A percentile compares a stretch with the other conserved stretches of the same genome.
phyloP scores from a whole-genome alignment of 331 rosid species.

The Malus hybrid region DNA sequence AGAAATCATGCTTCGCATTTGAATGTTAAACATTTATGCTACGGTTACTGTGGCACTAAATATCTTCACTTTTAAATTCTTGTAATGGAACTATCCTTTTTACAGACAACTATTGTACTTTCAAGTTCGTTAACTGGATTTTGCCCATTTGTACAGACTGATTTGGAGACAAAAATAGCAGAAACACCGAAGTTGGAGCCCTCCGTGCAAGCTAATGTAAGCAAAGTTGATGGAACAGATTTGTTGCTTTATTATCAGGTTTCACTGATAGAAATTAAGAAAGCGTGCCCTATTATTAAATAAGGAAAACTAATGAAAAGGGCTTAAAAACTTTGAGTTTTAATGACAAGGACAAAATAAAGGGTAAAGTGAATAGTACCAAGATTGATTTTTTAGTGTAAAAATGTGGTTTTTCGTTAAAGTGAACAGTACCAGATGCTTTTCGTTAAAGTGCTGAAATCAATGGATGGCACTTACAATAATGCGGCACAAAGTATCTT shows the following conservation, averaged over 20 bases:
- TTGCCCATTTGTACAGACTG: conserved; percentile 10
- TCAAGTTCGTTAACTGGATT: background rate
- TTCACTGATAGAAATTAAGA: conserved; percentile 30
- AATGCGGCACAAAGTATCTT: background rate
- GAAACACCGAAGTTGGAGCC: conserved; percentile 8
- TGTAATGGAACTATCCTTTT: background rate
- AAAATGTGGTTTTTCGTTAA: too few species aligned
- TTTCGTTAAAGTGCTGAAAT: conserved; percentile 29
- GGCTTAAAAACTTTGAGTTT: too few species aligned
- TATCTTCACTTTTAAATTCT: background rate
- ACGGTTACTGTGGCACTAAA: background rate
- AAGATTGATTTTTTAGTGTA: too few species aligned
- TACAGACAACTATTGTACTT: background rate
- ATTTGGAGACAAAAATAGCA: conserved; percentile 11
- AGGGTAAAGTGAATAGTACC: too few species aligned
- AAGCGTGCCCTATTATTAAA: conserved; percentile 23
- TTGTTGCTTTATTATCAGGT: conserved; percentile 30
- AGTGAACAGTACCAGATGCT: too few species aligned
- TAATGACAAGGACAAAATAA: too few species aligned
- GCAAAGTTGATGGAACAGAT: conserved; percentile 17
- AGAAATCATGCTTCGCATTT: background rate
- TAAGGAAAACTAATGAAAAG: background rate
- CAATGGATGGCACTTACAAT: background rate
- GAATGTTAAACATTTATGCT: background rate
- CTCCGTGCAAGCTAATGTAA: conserved; percentile 1